A percentile compares a stretch with the other conserved stretches of the same genome.
phyloP scores from a whole-genome alignment of 805 yeast genomes.

The Nakazawaea ernobii region DNA sequence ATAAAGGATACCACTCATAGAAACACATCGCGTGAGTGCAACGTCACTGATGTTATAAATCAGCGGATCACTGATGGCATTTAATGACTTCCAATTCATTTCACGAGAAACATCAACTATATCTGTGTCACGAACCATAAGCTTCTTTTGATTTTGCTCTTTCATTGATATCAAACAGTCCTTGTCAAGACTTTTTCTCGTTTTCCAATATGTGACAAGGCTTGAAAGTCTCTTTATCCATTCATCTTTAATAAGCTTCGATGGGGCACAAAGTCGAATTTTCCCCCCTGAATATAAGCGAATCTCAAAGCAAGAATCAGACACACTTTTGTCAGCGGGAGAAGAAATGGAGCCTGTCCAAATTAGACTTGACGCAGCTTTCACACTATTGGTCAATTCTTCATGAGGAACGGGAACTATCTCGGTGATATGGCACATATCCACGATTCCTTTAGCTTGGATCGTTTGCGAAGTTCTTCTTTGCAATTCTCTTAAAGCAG shows the following conservation, averaged over 20 bases:
- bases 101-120: conserved; percentile 46
- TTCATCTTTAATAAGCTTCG: conserved; percentile 40
- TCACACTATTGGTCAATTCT: conserved; percentile 21
- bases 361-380: conserved; percentile 23
- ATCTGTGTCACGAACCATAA: conserved; percentile 44
- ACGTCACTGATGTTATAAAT: conserved; percentile 51
- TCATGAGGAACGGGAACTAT: conserved; percentile 28
- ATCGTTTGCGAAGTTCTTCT: conserved; percentile 52
- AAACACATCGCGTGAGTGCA: conserved; percentile 53
- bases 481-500: conserved; percentile 60
- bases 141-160: conserved; percentile 35
- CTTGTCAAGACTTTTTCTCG: conserved; percentile 35
- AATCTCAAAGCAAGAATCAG: conserved; percentile 50
- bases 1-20: conserved; percentile 62
- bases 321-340: conserved; percentile 19
- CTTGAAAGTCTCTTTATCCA: conserved; percentile 57
- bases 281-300: conserved; percentile 37
- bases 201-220: conserved; percentile 55
- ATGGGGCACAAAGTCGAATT: conserved; percentile 53
- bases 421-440: conserved; percentile 43
- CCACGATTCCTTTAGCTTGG: conserved; percentile 56
- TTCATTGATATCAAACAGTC: conserved; percentile 30
- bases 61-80: conserved; percentile 46
- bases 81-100: conserved; percentile 49
- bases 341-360: conserved; percentile 22